A percentile compares a stretch with the other conserved stretches of the same genome.
These are phyloP conservation scores for Trypanosoma lewisi DNA, from an alignment of 208 protist species.

Conservation along the genomic window DNA sequence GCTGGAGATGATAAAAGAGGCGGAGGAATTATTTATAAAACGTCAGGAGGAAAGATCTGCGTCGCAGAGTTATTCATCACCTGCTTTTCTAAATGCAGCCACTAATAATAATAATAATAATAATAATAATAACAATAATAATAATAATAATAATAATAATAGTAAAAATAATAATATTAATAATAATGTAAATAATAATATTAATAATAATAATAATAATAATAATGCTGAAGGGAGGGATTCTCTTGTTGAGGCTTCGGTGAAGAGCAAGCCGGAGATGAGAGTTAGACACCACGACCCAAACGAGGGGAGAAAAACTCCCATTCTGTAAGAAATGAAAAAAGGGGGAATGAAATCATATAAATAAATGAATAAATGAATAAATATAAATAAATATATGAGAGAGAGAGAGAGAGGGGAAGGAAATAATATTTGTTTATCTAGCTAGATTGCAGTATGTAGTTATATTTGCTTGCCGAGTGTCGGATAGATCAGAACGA, in stretches of 20 bases:
- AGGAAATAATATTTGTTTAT: too few species aligned
- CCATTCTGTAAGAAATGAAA: neutral
- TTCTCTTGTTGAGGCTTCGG: neutral
- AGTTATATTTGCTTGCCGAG: conserved; percentile 1
- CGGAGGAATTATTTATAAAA: conserved; percentile 38
- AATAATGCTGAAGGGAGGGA: too few species aligned
- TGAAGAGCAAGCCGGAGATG: neutral
- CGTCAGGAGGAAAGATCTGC: conserved; percentile 10
- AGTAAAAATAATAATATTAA: too few species aligned
- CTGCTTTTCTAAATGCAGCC: neutral
- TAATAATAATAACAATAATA: too few species aligned
- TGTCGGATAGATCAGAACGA: neutral
- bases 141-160: too few species aligned
- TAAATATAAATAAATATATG: too few species aligned
- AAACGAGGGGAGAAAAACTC: neutral
- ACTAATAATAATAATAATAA: too few species aligned
- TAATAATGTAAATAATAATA: too few species aligned
- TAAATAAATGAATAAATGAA: too few species aligned
- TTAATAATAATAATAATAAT: too few species aligned
- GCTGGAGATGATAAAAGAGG: conserved; percentile 56
- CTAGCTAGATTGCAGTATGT: neutral
- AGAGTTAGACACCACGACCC: neutral
- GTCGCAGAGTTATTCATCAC: neutral
- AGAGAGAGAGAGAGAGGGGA: too few species aligned
- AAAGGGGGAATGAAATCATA: too few species aligned